Evolutionary conservation across 1,139 yeast genomes (phyloP), one percentile per base, ranked within the genome.

Genomic region (Yamadazyma pseudoaaseri): DNA sequence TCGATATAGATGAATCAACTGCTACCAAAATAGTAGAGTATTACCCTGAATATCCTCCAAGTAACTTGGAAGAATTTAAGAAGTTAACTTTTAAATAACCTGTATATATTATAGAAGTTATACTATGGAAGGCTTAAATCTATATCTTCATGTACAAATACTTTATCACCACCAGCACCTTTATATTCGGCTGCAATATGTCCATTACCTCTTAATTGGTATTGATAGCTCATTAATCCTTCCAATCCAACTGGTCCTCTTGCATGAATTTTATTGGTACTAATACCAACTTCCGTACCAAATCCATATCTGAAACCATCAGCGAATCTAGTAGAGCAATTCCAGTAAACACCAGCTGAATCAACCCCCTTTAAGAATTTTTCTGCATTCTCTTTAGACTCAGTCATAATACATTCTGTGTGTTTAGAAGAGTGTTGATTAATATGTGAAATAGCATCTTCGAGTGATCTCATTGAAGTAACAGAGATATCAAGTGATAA

Each of bases 181-280:
- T 81, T 70, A 52, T 92, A 92, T 51, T 89, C 96, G 29, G 87
- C 82, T 3, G 86, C 98, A 36, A 90, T 70, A 56, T 92, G 97
- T 3, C 98, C 98, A 46, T 79, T 69, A 26, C 98, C 98, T 59
- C 84, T 76, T 44, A 92, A 67, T 56, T 87, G 95, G 57, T 92
- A 94, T 60, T 94, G 97, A 58, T 94, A 94, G 47, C 95, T 86
- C 60, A 89, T 95, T 46, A 94, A 71, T 1, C 99, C 99, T 55
- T 94, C 98, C 29, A 94, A 73, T 2, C 99, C 99, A 23, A 94
- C 97, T 9, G 98, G 99, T 1, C 99, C 99, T 51, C 98, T 76
- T 10, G 98, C 96, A 56, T 94, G 98, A 45, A 94, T 87, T 58
- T 92, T 92, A 55, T 90, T 89, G 30, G 98, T 94, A 39, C 96